These are phyloP conservation scores for Trypanosoma mega DNA, from an alignment of 208 protist species.

Conservation along the genomic window DNA sequence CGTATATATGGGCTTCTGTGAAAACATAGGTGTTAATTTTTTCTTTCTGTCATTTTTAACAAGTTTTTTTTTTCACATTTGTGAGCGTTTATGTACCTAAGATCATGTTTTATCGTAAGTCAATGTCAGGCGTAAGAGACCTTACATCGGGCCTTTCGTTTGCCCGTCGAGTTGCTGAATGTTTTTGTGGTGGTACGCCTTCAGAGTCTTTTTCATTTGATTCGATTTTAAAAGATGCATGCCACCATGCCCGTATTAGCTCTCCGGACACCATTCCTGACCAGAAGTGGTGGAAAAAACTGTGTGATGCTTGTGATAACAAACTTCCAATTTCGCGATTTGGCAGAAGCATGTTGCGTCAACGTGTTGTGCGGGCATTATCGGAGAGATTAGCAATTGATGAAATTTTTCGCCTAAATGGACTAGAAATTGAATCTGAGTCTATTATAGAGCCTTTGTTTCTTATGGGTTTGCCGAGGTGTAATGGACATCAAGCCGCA, in stretches of 20 bases:
- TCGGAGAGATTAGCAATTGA: conserved; percentile 80
- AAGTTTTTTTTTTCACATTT: too few relatives aligned
- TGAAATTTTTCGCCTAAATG: conserved; percentile 75
- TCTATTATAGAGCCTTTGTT: conserved; percentile 59
- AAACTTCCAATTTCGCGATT: conserved; percentile 57
- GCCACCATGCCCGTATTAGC: conserved; percentile 41
- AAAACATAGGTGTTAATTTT: too few relatives aligned
- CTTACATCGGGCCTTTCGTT: conserved; percentile 45
- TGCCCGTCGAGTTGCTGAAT: conserved; percentile 37
- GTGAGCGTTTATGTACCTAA: too few relatives aligned
- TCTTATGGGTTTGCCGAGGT: conserved; percentile 84
- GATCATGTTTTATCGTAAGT: conserved; percentile 58
- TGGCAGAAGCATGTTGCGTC: conserved; percentile 60
- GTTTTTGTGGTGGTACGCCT: conserved; percentile 29
- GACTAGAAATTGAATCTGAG: conserved; percentile 68
- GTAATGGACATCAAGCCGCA: conserved; percentile 83
- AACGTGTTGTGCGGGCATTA: conserved; percentile 63
- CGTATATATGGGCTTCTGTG: too few relatives aligned
- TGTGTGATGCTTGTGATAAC: conserved; percentile 72
- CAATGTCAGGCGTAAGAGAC: conserved; percentile 87
- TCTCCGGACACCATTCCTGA: conserved; percentile 47
- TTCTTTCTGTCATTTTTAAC: not conserved
- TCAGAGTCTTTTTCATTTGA: conserved; percentile 61
- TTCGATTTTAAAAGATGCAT: conserved; percentile 60
- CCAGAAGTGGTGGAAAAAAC: conserved; percentile 80